Conservation (phyloP, 768 basidiomycete genomes). For the Leccinellum rugosiceps region DNA sequence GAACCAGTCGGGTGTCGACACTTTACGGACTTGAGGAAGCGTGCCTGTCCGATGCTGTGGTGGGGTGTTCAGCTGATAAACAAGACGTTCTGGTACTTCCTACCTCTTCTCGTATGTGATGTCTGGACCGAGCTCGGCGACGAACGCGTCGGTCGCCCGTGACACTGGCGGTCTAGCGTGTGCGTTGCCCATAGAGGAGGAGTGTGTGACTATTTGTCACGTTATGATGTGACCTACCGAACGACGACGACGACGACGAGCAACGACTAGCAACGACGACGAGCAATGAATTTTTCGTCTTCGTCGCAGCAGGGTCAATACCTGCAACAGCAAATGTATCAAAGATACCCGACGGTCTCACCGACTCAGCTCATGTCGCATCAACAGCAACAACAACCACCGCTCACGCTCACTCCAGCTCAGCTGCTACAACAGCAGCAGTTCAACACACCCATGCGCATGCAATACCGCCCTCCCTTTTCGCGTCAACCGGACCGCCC, state of each 20-base stretch:
- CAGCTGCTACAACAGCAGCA: slow-evolving; percentile 38
- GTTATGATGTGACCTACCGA: slow-evolving; percentile 15
- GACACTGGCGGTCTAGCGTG: slow-evolving; percentile 54
- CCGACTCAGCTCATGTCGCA: slow-evolving; percentile 27
- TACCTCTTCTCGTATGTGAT: slow-evolving; percentile 92
- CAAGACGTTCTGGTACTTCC: slow-evolving; percentile 10
- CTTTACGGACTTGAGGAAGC: slow-evolving; percentile 74
- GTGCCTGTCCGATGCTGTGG: slow-evolving; percentile 29
- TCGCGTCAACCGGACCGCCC: slow-evolving; percentile 26
- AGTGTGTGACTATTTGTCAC: slow-evolving; percentile 29
- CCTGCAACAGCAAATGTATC: slow-evolving; percentile 8
- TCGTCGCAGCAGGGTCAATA: slow-evolving; percentile 25
- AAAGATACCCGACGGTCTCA: slow-evolving; percentile 11
- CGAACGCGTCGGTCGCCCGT: slow-evolving; percentile 81
- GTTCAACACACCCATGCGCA: slow-evolving; percentile 3
- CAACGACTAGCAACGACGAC: too few species aligned
- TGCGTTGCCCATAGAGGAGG: slow-evolving; percentile 67
- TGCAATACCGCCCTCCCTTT: slow-evolving; percentile 16
- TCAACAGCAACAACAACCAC: slow-evolving; percentile 4
- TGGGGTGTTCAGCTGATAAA: not conserved
- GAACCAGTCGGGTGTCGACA: slow-evolving; percentile 81
- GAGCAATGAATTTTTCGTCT: slow-evolving; percentile 21
- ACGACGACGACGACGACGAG: not conserved
- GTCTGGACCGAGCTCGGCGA: slow-evolving; percentile 84
- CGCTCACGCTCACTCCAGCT: slow-evolving; percentile 34